A percentile compares a stretch with the other conserved stretches of the same genome.
Conservation (phyloP, 257 asterid species). For the Primulina huaijiensis region DNA sequence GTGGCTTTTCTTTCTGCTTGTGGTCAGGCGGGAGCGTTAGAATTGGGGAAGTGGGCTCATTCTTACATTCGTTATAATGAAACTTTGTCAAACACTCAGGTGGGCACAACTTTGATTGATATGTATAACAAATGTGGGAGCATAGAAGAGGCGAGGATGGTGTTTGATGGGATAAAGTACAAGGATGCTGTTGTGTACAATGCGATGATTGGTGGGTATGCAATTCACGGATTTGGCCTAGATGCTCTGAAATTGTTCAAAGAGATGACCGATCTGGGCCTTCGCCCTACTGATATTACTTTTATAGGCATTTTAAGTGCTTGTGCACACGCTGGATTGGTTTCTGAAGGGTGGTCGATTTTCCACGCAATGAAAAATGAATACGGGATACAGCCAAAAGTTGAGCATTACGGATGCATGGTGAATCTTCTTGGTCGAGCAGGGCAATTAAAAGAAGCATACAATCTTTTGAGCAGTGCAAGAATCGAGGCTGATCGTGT, state of each 20-base stretch:
- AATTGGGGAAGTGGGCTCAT: slow-evolving; percentile 54
- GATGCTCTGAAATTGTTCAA: slow-evolving; percentile 45
- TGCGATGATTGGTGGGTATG: slow-evolving; percentile 49
- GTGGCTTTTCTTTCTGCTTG: slow-evolving; percentile 55
- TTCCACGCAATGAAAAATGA: slow-evolving; percentile 37
- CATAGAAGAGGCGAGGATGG: slow-evolving; percentile 45
- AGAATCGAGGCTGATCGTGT: slow-evolving; percentile 33
- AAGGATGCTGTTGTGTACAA: slow-evolving; percentile 47
- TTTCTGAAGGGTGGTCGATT: slow-evolving; percentile 40
- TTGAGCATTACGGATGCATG: slow-evolving; percentile 63
- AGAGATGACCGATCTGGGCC: slow-evolving; percentile 34
- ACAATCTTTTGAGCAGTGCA: slow-evolving; percentile 34
- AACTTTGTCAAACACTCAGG: slow-evolving; percentile 21
- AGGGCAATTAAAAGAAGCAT: slow-evolving; percentile 44
- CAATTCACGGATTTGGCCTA: slow-evolving; percentile 38
- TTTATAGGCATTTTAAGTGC: slow-evolving; percentile 46
- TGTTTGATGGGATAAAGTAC: slow-evolving; percentile 40
- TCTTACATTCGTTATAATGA: slow-evolving; percentile 30
- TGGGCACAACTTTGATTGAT: slow-evolving; percentile 50
- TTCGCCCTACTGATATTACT: slow-evolving; percentile 44
- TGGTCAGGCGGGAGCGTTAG: slow-evolving; percentile 49
- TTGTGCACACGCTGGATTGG: slow-evolving; percentile 55
- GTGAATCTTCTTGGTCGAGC: slow-evolving; percentile 60
- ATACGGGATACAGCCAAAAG: slow-evolving; percentile 36
- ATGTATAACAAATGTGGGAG: slow-evolving; percentile 61